Evolutionary conservation across 441 rosid species (phyloP), one percentile per base, ranked within the genome.

Genomic region (Adansonia gregorii): DNA sequence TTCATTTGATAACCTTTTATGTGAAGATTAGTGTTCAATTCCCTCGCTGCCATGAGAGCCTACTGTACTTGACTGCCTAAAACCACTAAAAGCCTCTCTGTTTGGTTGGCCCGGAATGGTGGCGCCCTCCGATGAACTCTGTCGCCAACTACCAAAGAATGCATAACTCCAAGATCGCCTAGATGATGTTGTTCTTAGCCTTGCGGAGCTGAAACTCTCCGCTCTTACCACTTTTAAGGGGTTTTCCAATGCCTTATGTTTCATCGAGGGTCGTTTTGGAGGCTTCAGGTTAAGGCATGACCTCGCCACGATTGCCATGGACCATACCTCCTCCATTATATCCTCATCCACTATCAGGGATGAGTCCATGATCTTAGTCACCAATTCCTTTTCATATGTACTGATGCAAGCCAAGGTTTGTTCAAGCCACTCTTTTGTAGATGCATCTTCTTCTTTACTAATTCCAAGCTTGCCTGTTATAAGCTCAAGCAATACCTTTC

Each of bases 291-390:
- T 86, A 3, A 91, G 88, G 79, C 93, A 91, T 7, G 93, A 91
- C 72, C 83, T 85, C 2, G 95, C 95, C 6, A 91, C 88, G 49
- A 91, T 84, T 17, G 95, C 89, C 95, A 85, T 85, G 19, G 95
- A 93, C 95, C 93, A 91, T 3, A 91, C 95, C 84, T 91, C 95
- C 85, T 91, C 95, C 31, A 87, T 60, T 31, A 91, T 84, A 82
- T 91, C 95, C 71, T 91, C 95, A 10, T 91, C 90, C 9, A 91
- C 84, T 2, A 89, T 84, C 71, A 91, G 80, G 10, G 89, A 88
- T 3, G 90, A 89, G 67, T 91, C 93, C 46, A 89, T 49, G 76
- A 89, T 88, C 83, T 89, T 87, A 0, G 81, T 86, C 61, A 91
- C 78, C 54, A 83, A 74, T 45, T 91, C 95, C 83, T 86, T 91